A percentile compares a stretch with the other conserved stretches of the same genome.
These are phyloP conservation scores for Piloderma croceum DNA, from an alignment of 768 basidiomycete genomes.

Conservation along the genomic window DNA sequence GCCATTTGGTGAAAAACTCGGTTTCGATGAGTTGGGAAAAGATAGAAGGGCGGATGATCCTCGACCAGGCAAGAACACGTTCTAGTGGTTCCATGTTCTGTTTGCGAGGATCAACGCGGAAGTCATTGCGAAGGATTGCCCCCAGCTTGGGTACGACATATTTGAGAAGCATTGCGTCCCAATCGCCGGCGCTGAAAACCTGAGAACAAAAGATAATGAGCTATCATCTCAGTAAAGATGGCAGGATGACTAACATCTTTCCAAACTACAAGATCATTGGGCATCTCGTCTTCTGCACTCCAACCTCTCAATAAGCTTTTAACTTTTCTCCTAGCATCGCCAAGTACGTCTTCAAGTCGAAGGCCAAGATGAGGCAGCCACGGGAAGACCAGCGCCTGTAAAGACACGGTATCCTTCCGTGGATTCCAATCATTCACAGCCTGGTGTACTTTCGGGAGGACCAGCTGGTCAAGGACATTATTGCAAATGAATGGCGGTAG, in stretches of 20 bases:
- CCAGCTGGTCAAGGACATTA: constrained; percentile 92
- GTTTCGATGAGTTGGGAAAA: constrained; percentile 80
- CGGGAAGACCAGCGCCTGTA: constrained; percentile 86
- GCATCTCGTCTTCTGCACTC: constrained; percentile 65
- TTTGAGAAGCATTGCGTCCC: constrained; percentile 89
- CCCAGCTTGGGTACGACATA: constrained; percentile 91
- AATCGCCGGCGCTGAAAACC: constrained; percentile 77
- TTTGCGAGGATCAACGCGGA: constrained; percentile 84
- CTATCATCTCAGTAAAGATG: background rate
- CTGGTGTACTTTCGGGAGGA: constrained; percentile 87
- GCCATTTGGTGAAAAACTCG: constrained; percentile 97
- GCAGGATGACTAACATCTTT: constrained; percentile 52
- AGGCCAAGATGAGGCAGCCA: constrained; percentile 90
- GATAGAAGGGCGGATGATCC: constrained; percentile 67
- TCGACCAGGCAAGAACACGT: constrained; percentile 71
- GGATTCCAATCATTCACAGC: constrained; percentile 82
- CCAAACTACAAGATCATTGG: constrained; percentile 76
- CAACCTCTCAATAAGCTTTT: constrained; percentile 74
- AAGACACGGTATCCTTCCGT: constrained; percentile 47
- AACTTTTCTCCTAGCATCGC: constrained; percentile 82
- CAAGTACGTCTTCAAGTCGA: constrained; percentile 77
- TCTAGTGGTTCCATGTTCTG: constrained; percentile 84
- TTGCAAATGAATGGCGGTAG: constrained; percentile 89
- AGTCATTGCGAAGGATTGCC: constrained; percentile 72
- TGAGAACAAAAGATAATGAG: constrained; percentile 21